A percentile compares a stretch with the other conserved stretches of the same genome.
Evolutionary conservation across 2,329 filamentous ascomycete genomes (phyloP).

Genomic region (Ilyonectria robusta): DNA sequence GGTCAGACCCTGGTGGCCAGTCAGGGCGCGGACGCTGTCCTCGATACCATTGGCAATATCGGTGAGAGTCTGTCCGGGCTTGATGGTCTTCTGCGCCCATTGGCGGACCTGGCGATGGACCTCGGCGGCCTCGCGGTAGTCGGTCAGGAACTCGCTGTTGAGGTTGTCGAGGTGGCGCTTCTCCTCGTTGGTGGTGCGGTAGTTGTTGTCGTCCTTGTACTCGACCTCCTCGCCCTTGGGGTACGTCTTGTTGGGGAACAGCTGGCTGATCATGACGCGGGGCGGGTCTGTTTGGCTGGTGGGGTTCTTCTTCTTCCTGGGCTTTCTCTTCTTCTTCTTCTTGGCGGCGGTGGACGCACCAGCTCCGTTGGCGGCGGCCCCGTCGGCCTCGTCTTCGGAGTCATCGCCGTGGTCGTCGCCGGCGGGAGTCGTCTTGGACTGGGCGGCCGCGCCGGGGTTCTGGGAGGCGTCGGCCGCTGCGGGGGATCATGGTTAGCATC

Average conservation of each 20-base stretch:
- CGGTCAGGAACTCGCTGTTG: constrained; percentile 83
- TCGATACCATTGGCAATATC: constrained; percentile 92
- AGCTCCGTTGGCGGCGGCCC: constrained; percentile 51
- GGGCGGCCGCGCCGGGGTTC: constrained; percentile 58
- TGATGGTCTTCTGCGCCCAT: constrained; percentile 85
- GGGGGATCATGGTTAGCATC: constrained; percentile 30
- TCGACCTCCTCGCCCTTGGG: constrained; percentile 84
- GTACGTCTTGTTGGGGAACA: constrained; percentile 81
- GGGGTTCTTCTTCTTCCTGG: constrained; percentile 84
- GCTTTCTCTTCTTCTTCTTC: constrained; percentile 81
- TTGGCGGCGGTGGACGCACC: constrained; percentile 57
- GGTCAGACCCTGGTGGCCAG: constrained; percentile 81
- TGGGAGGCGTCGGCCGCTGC: constrained; percentile 59
- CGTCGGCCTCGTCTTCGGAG: constrained; percentile 67
- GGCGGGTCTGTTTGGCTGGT: constrained; percentile 83
- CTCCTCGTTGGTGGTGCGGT: constrained; percentile 86
- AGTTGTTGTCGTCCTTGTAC: constrained; percentile 82
- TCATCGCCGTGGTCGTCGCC: constrained; percentile 65
- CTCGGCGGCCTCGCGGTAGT: constrained; percentile 89
- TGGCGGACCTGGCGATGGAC: constrained; percentile 90
- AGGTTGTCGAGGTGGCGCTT: constrained; percentile 86
- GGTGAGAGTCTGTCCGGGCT: constrained; percentile 84
- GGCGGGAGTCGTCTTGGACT: constrained; percentile 55
- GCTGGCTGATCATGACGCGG: constrained; percentile 76
- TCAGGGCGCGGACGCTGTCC: constrained; percentile 82